Base-by-base conservation (phyloP, 345 rosid genomes). In the Euphorbia tirucalli region DNA sequence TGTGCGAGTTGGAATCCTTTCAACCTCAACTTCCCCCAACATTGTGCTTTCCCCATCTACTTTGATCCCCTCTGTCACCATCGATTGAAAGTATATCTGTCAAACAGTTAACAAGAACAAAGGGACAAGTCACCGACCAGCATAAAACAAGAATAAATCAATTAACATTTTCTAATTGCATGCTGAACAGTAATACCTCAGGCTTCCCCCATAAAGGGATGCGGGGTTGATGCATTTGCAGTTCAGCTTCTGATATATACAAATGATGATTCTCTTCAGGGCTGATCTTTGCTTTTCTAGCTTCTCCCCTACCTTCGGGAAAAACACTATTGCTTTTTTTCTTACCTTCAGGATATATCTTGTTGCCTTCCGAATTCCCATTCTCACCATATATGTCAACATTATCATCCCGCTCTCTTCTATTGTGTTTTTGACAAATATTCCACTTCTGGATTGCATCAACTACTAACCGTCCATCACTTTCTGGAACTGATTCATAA, bases 391-490 rank as follows among this genome's bases (percentile, higher is more conserved):
- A 94, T 66, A 92, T 83, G 81, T 94, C 97, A 32, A 86, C 54
- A 73, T 84, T 85, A 77, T 92, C 97, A 37, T 89, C 95, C 61
- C 76, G 78, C 55, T 92, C 98, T 70, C 89, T 90, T 66, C 91
- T 83, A 46, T 69, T 78, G 56, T 90, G 90, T 77, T 92, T 90
- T 75, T 90, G 88, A 66, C 88, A 87, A 52, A 94, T 86, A 76
- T 77, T 86, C 98, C 98, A 94, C 82, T 90, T 94, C 85, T 81
- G 88, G 65, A 92, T 82, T 49, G 97, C 87, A 69, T 84, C 86
- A 67, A 90, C 93, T 25, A 74, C 85, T 72, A 93, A 65, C 65
- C 86, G 85, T 48, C 87, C 90, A 81, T 91, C 96, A 70, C 75
- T 81, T 72, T 90, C 97, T 44, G 78, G 46, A 61, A 75, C 79